Percentiles rank a stretch among this genome's conserved stretches.
These are phyloP conservation scores for Aspergillus clavatus DNA, from an alignment of 2,329 filamentous ascomycete species.

Conservation along the genomic window DNA sequence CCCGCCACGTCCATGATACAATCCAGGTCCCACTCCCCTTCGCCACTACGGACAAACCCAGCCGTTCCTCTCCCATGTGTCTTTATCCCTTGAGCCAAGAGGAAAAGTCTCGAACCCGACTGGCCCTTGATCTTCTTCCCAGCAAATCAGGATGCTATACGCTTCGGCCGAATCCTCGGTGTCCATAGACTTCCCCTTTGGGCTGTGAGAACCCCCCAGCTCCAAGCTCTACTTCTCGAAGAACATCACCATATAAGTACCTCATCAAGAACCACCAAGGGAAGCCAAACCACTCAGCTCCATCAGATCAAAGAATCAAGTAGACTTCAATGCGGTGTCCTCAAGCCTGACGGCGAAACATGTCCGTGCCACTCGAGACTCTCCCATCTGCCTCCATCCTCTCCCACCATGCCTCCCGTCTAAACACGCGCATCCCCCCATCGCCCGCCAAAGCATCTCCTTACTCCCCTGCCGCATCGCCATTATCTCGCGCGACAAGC, in stretches of 20 bases:
- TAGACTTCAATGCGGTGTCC: background rate
- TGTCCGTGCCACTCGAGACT: slow-evolving; percentile 6
- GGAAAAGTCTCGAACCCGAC: background rate
- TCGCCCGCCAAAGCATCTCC: slow-evolving; percentile 8
- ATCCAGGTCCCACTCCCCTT: no score
- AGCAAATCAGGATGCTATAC: no score
- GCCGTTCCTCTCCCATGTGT: no score
- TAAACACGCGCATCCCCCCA: slow-evolving; percentile 16
- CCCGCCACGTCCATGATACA: no score
- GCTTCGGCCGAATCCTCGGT: background rate
- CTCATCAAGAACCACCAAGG: no score
- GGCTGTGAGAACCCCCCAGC: background rate
- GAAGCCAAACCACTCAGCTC: no score
- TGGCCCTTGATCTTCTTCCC: background rate
- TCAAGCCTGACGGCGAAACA: background rate
- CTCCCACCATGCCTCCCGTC: slow-evolving; percentile 8
- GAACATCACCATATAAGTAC: background rate
- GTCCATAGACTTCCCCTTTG: no score
- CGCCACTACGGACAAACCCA: no score
- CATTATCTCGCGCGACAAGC: slow-evolving; percentile 16
- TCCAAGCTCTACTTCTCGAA: background rate
- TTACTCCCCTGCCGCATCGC: slow-evolving; percentile 11
- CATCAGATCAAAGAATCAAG: no score
- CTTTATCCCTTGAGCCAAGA: background rate
- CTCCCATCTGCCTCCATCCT: slow-evolving; percentile 2